Base-by-base conservation (phyloP, 768 basidiomycete species). In the Leccinum ochraceum region DNA sequence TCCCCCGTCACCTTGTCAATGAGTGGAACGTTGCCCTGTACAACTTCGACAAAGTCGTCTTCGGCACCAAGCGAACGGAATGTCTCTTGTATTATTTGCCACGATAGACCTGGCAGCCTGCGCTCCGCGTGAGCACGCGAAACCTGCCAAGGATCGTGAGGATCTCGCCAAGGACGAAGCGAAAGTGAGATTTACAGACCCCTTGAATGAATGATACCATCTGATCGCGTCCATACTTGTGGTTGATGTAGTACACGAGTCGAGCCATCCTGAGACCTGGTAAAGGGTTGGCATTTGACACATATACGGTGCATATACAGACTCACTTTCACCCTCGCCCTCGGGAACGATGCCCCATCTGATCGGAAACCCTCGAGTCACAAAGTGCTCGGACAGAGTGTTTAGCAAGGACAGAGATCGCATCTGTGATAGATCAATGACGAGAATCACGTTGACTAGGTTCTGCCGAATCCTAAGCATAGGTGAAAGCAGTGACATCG, bases 271-370 rank as follows among this genome's bases (percentile, higher is more conserved):
- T 83, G 24, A 76, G 72, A 57, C 85, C 89, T 88, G 67, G 14
- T 39, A 36, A 37, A 56, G 26, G 39, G 54, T 67, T 16, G 66
- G 53, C n/a, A 58, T 3, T 3, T 2, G 17, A 53, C 4, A 22
- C 2, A 1, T 22, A 20, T 11, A 24, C 10, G 17, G 44, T 50
- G 16, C 22, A 22, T 16, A 22, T 16, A 53, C 22, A 51, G 11
- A 56, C 72, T 65, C 53, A 75, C 78, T 76, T 22, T 85, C 73
- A 3, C 69, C 76, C 9, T 79, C 78, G 0, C 73, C 80, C 58
- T 87, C 84, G 3, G 86, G 95, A 2, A 95, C 92, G 52, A 98
- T 70, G 13, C 96, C 96, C 72, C 95, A 94, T 17, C 92, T 80
- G 64, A 94, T 82, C 0, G 95, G 92, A 49, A 92, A 78, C 16